Evolutionary conservation across 129 eudicot species (phyloP).

Genomic region (Flaveria sonorensis): DNA sequence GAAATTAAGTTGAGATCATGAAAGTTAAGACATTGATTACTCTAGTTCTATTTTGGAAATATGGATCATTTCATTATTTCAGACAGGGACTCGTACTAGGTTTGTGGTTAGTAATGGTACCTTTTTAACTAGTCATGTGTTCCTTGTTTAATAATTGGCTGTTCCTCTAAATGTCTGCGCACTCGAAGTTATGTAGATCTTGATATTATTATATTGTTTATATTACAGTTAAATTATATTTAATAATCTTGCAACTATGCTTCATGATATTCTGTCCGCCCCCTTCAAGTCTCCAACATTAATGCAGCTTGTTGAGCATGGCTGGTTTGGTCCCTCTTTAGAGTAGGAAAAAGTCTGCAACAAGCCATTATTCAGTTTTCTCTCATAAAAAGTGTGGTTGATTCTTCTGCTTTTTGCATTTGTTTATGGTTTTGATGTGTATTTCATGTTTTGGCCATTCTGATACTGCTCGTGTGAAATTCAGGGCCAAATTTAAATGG

Average conservation of each 20-base stretch:
- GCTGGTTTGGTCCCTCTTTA: not conserved
- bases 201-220: too few relatives aligned
- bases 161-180: too few relatives aligned
- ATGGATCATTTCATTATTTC: not conserved
- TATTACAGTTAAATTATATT: too few relatives aligned
- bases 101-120: not conserved
- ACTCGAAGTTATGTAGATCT: too few relatives aligned
- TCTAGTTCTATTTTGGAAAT: not conserved
- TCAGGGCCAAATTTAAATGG: slow-evolving; percentile 88
- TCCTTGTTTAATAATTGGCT: too few relatives aligned
- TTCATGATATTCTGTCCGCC: too few relatives aligned
- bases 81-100: not conserved
- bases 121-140: not conserved
- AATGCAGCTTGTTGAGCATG: not conserved
- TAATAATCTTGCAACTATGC: too few relatives aligned
- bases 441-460: not conserved
- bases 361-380: not conserved
- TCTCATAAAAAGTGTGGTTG: not conserved
- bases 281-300: not conserved
- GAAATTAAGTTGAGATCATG: not conserved
- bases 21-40: not conserved
- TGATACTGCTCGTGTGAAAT: not conserved
- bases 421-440: not conserved
- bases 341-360: not conserved
- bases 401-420: not conserved